phyloP scores from a whole-genome alignment of 371 early-diverging fungal species.

The Quaeritorhiza haematococci region DNA sequence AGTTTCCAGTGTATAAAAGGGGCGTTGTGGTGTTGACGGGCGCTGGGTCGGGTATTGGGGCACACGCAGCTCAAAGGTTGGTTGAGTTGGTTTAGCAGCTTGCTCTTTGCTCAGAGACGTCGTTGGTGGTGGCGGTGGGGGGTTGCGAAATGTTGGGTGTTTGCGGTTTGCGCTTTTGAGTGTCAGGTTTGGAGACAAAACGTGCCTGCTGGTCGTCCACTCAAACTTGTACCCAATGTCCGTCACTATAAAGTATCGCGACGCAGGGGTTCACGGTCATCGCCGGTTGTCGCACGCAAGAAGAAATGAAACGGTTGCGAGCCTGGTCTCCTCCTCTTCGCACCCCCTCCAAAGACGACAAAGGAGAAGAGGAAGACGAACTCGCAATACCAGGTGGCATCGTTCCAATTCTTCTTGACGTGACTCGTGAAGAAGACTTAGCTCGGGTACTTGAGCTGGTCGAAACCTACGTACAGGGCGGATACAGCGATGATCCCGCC shows the following conservation, averaged over 20 bases:
- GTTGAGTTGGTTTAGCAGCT: slow-evolving; percentile 7
- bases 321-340: no score
- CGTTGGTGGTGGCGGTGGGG: slow-evolving; percentile 8
- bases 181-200: neutral
- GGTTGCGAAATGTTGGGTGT: slow-evolving; percentile 35
- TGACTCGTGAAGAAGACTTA: slow-evolving; percentile 15
- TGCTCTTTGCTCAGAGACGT: slow-evolving; percentile 16
- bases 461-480: neutral
- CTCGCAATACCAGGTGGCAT: no score
- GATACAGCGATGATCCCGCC: neutral
- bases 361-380: no score
- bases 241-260: neutral
- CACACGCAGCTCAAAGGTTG: neutral
- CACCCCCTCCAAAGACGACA: no score
- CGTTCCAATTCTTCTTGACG: slow-evolving; percentile 28
- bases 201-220: slow-evolving; percentile 15
- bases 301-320: no score
- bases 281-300: no score
- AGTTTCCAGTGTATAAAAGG: slow-evolving; percentile 10
- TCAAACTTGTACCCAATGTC: slow-evolving; percentile 7
- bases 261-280: no score
- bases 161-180: slow-evolving; percentile 19
- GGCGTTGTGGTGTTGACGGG: slow-evolving; percentile 33
- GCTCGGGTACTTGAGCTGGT: neutral
- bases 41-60: slow-evolving; percentile 18